A percentile compares a stretch with the other conserved stretches of the same genome.
phyloP scores from a whole-genome alignment of 2,329 filamentous ascomycete species.

The Bimuria novae-zelandiae region DNA sequence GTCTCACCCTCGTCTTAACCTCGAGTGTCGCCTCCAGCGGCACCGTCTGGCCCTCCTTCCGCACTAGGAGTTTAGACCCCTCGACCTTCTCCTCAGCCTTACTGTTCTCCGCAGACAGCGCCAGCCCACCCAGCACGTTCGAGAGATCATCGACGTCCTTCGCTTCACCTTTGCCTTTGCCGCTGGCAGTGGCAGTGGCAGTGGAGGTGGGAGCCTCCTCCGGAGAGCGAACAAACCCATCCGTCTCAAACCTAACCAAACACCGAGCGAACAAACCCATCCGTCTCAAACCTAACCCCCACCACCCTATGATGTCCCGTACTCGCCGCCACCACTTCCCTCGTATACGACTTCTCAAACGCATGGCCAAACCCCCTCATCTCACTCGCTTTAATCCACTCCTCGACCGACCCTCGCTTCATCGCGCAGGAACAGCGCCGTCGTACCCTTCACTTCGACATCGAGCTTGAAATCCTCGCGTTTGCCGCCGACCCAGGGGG shows the following conservation, averaged over 20 bases:
- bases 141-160: no score
- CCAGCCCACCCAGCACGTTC: no score
- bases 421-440: constrained; percentile 33
- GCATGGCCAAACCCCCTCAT: constrained; percentile 52
- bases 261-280: no score
- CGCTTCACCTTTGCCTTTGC: no score
- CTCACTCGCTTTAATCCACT: constrained; percentile 19
- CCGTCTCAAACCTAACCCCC: constrained; percentile 49
- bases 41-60: constrained; percentile 13
- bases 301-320: constrained; percentile 54
- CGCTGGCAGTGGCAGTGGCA: no score
- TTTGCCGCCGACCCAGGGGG: no score
- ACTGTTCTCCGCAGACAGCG: no score
- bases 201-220: no score
- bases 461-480: constrained; percentile 49
- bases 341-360: constrained; percentile 53
- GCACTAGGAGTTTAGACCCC: constrained; percentile 11
- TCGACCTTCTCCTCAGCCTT: no score
- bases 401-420: constrained; percentile 35
- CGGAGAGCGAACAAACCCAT: constrained; percentile 44
- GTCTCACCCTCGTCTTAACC: constrained; percentile 50
- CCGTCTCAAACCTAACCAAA: no score
- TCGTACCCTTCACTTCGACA: constrained; percentile 45
- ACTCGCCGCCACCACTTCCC: constrained; percentile 41
- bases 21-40: constrained; percentile 44